Evolutionary conservation across 441 rosid genomes (phyloP), one percentile per base, ranked within the genome.

Genomic region (Erysimum cheiri): DNA sequence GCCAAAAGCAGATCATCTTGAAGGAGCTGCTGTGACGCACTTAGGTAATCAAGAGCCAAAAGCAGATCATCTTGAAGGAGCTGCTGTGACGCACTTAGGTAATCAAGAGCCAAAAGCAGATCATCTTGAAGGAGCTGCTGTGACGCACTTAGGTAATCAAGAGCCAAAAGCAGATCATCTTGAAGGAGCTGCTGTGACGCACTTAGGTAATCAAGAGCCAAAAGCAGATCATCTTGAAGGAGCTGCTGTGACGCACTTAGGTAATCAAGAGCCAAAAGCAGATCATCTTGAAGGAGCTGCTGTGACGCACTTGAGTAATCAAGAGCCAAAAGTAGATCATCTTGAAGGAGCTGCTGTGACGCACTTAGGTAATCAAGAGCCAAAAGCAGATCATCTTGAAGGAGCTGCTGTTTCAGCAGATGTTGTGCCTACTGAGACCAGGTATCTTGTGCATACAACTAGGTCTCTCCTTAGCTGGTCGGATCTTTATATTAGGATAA

Each of bases 41-140:
- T 59, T 60, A 33, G 62, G 56, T 59, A 60, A 61, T 50, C 56
- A 66, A 40, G 72, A 67, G 48, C 10, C 63, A 12, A 67, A 59
- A 59, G 48, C 22, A 50, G 72, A 67, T 41, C 15, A 15, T 14
- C 31, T 14, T 17, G 63, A 59, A 73, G 77, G 41, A 13, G 9
- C 55, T 57, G 31, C 39, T 10, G 5, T 6, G 47, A 24, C 24
- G 48, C 47, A 10, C 44, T 59, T 60, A 33, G 62, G 56, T 59
- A 60, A 61, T 50, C 56, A 66, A 40, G 72, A 67, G 48, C 10
- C 63, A 12, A 67, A 59, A 59, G 40, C 22, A 50, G 72, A 67
- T 41, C 15, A 15, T 14, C 31, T 14, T 17, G 63, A 59, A 73
- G 77, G 22, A 19, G 22, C 22, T 19, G 22, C 22, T 19, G 22